phyloP scores from a whole-genome alignment of 306 rosid species.

The Betula pendula region DNA sequence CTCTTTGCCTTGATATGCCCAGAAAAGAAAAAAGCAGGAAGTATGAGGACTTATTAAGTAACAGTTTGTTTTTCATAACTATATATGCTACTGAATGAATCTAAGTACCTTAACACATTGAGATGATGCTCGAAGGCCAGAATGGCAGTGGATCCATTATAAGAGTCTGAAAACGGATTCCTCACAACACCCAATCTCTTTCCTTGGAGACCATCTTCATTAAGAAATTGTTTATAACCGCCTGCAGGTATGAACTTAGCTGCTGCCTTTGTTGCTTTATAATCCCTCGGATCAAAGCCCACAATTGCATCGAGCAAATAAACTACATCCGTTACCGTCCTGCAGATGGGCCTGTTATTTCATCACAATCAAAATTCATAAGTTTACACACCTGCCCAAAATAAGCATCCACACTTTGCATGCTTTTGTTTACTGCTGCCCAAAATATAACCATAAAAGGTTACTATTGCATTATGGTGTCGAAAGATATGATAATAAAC shows the following conservation, averaged over 20 bases:
- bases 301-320: slow-evolving; percentile 67
- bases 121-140: slow-evolving; percentile 50
- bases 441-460: too few species aligned
- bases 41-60: too few species aligned
- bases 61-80: neutral
- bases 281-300: slow-evolving; percentile 63
- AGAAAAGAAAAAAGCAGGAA: too few species aligned
- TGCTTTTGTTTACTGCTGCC: too few species aligned
- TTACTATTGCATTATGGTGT: too few species aligned
- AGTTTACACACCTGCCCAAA: neutral
- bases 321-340: slow-evolving; percentile 76
- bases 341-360: slow-evolving; percentile 61
- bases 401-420: too few species aligned
- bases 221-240: slow-evolving; percentile 62
- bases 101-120: slow-evolving; percentile 37
- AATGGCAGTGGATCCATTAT: slow-evolving; percentile 36
- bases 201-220: slow-evolving; percentile 52
- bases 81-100: neutral
- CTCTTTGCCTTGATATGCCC: slow-evolving; percentile 46
- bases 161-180: slow-evolving; percentile 38
- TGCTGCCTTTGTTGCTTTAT: slow-evolving; percentile 49
- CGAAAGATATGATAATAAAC: too few species aligned
- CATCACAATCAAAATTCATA: neutral
- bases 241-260: slow-evolving; percentile 50
- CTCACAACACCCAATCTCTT: slow-evolving; percentile 70